Conservation (phyloP, 2,329 filamentous ascomycete species). For the Phaeosphaeriaceae sp. region DNA sequence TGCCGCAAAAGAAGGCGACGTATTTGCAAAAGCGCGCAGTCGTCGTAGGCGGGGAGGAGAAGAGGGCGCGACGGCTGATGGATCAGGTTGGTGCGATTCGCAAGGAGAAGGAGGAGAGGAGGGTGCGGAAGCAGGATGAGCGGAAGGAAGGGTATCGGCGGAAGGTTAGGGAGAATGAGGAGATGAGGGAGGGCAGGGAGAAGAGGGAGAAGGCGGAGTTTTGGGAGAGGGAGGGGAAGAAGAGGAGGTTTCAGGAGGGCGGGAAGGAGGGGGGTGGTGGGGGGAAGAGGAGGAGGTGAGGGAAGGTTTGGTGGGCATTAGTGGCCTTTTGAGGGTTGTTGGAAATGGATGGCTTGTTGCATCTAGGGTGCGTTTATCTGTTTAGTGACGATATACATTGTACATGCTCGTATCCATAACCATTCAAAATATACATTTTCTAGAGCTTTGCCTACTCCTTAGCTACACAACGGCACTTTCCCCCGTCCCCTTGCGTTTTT, state of each 20-base stretch:
- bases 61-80: conserved; percentile 84
- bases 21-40: conserved; percentile 97
- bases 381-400: too few relatives aligned
- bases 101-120: conserved; percentile 88
- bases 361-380: too few relatives aligned
- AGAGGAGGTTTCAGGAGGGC: conserved; percentile 66
- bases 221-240: conserved; percentile 89
- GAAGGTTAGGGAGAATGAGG: conserved; percentile 80
- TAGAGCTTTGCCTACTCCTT: too few relatives aligned
- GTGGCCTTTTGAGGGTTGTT: not conserved
- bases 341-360: too few relatives aligned
- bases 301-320: not conserved
- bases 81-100: conserved; percentile 89
- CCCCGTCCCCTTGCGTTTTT: too few relatives aligned
- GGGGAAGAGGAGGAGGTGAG: conserved; percentile 38
- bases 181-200: conserved; percentile 86
- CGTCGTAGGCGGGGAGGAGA: conserved; percentile 84
- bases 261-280: conserved; percentile 56
- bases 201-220: conserved; percentile 92
- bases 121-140: conserved; percentile 86
- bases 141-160: conserved; percentile 78
- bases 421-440: too few relatives aligned
- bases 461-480: too few relatives aligned
- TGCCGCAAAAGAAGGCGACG: conserved; percentile 78
- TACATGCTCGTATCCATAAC: too few relatives aligned